Conservation (phyloP, 2,329 filamentous ascomycete genomes). For the Sporothrix globosa region DNA sequence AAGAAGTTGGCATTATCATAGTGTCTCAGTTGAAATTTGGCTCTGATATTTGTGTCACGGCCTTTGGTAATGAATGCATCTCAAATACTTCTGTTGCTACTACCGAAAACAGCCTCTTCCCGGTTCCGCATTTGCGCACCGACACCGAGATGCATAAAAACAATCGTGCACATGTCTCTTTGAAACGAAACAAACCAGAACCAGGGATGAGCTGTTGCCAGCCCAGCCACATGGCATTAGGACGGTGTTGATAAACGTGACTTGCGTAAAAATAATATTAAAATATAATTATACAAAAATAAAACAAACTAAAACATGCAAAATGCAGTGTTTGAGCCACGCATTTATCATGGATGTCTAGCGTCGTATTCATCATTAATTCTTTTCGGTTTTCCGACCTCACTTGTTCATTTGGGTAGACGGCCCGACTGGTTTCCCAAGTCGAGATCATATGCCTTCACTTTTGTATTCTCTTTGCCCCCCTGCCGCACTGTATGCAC, state of each 20-base stretch:
- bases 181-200: constrained; percentile 18
- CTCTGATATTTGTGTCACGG: not conserved
- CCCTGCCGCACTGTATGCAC: not conserved
- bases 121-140: not conserved
- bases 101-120: too few species aligned
- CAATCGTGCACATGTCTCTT: not conserved
- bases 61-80: not conserved
- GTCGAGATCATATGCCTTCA: not conserved
- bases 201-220: not conserved
- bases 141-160: not conserved
- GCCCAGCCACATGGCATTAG: constrained; percentile 21
- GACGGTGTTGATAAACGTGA: not conserved
- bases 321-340: not conserved
- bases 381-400: not conserved
- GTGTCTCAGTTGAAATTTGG: not conserved
- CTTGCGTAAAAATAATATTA: not conserved
- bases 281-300: not conserved
- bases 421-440: constrained; percentile 17
- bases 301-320: not conserved
- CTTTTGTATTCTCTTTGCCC: not conserved
- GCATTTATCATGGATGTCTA: not conserved
- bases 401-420: constrained; percentile 22
- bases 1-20: constrained; percentile 2
- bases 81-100: not conserved
- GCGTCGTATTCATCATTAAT: not conserved